These are phyloP conservation scores for Pythium angustatum DNA, from an alignment of 352 stramenopile genomes.

Conservation along the genomic window DNA sequence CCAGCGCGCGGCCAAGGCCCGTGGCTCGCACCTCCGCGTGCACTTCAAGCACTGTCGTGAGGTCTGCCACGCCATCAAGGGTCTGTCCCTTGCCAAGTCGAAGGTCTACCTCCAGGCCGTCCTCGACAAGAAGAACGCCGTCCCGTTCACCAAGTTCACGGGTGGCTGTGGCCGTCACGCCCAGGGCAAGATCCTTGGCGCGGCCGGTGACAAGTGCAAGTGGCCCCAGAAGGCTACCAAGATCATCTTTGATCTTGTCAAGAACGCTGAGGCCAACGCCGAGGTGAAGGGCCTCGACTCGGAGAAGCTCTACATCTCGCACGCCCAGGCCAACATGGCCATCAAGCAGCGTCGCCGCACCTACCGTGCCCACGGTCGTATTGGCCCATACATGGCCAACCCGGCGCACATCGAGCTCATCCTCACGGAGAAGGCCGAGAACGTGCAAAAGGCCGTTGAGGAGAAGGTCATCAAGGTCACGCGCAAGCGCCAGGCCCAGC, in stretches of 20 bases:
- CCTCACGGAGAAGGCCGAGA: conserved; percentile 95
- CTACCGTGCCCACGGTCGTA: conserved; percentile 97
- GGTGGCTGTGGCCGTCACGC: conserved; percentile 97
- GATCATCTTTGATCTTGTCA: conserved; percentile 98
- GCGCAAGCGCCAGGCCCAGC: conserved; percentile 88
- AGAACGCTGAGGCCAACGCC: conserved; percentile 99
- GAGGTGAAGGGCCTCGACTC: conserved; percentile 98
- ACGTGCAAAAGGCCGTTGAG: conserved; percentile 92
- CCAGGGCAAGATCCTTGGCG: conserved; percentile 95
- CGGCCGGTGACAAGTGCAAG: conserved; percentile 96
- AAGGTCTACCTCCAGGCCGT: conserved; percentile 97
- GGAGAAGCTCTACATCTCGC: conserved; percentile 96
- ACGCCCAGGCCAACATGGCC: conserved; percentile 97
- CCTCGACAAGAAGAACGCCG: conserved; percentile 96
- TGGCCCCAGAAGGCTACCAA: conserved; percentile 99
- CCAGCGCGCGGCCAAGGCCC: conserved; percentile 91
- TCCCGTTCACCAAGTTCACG: conserved; percentile 99
- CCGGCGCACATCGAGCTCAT: conserved; percentile 99
- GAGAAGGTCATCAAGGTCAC: conserved; percentile 87
- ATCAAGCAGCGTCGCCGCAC: conserved; percentile 98
- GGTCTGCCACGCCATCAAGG: conserved; percentile 98
- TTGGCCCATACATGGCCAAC: conserved; percentile 98
- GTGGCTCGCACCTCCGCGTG: conserved; percentile 96
- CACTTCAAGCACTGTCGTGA: conserved; percentile 99
- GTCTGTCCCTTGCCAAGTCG: conserved; percentile 95